Conservation (phyloP, 768 basidiomycete genomes). For the Agaricus sinodeliciosus region DNA sequence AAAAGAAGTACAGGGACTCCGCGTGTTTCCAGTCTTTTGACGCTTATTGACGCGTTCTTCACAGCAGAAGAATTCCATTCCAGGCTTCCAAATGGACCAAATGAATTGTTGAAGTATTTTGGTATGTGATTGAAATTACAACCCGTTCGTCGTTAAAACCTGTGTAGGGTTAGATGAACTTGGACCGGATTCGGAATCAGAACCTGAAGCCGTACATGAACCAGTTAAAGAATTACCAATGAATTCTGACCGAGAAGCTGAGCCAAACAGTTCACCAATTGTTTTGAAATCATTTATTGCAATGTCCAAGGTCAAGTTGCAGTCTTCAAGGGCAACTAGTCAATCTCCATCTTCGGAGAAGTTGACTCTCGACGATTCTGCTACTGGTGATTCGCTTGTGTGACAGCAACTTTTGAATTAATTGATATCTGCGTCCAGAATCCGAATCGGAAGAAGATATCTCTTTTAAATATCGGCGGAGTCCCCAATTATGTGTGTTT, state of each 20-base stretch:
- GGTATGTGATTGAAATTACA: not conserved
- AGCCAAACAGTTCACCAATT: not conserved
- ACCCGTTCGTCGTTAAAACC: not conserved
- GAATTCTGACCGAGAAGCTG: constrained; percentile 4
- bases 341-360: not conserved
- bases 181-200: constrained; percentile 4
- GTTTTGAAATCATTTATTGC: constrained; percentile 5
- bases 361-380: not conserved
- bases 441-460: constrained; percentile 10
- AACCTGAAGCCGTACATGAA: not conserved
- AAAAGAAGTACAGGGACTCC: constrained; percentile 7
- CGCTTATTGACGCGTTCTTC: not conserved
- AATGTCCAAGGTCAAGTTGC: not conserved
- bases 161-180: not conserved
- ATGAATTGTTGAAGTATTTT: constrained; percentile 4
- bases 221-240: not conserved
- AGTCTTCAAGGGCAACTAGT: not conserved
- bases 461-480: not conserved
- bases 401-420: not conserved
- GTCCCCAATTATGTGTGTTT: constrained; percentile 1
- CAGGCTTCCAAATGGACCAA: not conserved
- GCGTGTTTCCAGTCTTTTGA: not conserved
- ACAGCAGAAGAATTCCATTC: not conserved
- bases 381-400: constrained; percentile 1
- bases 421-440: not conserved